A percentile compares a stretch with the other conserved stretches of the same genome.
These are phyloP conservation scores for Plasmodium coatneyi DNA, from an alignment of 169 alveolate genomes.

Conservation along the genomic window DNA sequence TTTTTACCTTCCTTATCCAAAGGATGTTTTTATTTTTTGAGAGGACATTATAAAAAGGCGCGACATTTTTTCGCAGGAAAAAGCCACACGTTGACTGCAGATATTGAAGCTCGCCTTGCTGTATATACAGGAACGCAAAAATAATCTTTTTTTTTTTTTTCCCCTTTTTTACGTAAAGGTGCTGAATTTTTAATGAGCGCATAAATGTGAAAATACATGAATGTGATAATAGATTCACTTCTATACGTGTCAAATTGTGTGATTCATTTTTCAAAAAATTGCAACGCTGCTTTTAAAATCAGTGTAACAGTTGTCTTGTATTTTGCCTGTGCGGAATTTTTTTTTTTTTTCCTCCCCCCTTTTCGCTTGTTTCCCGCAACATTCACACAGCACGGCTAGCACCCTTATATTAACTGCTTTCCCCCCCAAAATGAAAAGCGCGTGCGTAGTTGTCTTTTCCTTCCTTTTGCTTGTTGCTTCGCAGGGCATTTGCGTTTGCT, in stretches of 20 bases:
- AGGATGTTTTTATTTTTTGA: background rate
- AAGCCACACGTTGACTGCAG: background rate
- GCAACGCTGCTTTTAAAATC: background rate
- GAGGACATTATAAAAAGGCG: background rate
- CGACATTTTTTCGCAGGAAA: background rate
- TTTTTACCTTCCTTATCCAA: background rate
- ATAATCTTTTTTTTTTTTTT: background rate
- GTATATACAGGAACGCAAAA: background rate
- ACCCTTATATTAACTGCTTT: background rate
- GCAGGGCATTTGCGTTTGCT: background rate
- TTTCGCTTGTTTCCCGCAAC: background rate
- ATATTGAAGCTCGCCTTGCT: background rate
- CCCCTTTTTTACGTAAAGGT: background rate
- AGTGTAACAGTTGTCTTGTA: background rate
- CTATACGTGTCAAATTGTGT: background rate
- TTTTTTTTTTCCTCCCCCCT: background rate
- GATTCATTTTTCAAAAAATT: background rate
- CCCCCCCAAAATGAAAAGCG: conserved; percentile 15
- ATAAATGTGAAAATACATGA: background rate
- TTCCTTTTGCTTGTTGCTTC: conserved; percentile 15
- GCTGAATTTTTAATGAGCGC: background rate
- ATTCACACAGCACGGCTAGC: background rate
- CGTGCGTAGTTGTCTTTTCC: conserved; percentile 17
- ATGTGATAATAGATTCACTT: background rate
- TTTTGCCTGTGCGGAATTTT: background rate